These are phyloP conservation scores for Pyrenophora graminea DNA, from an alignment of 2,329 filamentous ascomycete genomes.

Conservation along the genomic window DNA sequence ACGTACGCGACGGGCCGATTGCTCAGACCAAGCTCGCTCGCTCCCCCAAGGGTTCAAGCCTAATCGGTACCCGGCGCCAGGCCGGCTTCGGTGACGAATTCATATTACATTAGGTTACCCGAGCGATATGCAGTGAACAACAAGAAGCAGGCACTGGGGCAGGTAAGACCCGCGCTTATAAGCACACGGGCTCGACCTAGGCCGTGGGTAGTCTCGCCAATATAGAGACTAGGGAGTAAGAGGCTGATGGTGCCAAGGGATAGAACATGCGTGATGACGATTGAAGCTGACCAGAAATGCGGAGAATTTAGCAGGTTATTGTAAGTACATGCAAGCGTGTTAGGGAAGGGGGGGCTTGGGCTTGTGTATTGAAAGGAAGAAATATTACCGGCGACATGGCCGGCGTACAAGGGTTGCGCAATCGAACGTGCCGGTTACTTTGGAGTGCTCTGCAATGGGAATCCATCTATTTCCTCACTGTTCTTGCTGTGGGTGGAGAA, in stretches of 20 bases:
- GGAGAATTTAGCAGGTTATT: background rate
- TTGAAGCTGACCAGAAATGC: background rate
- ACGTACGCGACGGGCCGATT: background rate
- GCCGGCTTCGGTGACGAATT: background rate
- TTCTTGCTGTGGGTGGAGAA: constrained; percentile 16
- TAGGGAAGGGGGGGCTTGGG: background rate
- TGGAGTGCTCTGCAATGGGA: constrained; percentile 24
- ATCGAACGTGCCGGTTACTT: constrained; percentile 17
- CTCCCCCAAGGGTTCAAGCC: background rate
- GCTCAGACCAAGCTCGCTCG: too few species aligned
- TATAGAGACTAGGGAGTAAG: too few species aligned
- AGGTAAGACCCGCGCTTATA: background rate
- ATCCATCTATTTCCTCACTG: constrained; percentile 25
- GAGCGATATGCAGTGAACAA: background rate
- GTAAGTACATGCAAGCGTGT: background rate
- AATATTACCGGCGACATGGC: background rate
- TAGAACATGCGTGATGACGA: background rate
- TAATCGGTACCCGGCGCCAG: background rate
- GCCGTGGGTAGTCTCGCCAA: too few species aligned
- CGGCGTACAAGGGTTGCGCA: background rate
- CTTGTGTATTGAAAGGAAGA: background rate
- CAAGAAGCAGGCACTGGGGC: background rate
- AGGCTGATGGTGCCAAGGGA: background rate
- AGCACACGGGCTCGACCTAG: too few species aligned
- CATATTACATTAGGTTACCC: background rate